phyloP scores from a whole-genome alignment of 202 grass and related monocot genomes.

The Digitaria exilis region DNA sequence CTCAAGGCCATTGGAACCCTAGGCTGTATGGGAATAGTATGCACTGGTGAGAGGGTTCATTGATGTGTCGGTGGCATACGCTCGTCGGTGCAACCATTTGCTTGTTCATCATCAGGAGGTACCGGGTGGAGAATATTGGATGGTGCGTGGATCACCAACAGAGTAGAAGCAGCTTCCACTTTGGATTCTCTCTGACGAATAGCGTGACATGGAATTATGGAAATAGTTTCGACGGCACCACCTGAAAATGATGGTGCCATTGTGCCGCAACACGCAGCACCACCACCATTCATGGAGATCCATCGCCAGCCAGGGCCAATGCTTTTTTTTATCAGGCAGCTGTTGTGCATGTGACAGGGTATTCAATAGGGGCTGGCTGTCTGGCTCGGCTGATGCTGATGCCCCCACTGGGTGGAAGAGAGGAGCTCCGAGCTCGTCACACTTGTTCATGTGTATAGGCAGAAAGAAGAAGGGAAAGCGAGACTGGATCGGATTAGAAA shows the following conservation, averaged over 20 bases:
- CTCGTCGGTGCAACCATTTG: neutral
- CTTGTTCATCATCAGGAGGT: neutral
- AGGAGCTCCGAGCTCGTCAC: slow-evolving; percentile 1
- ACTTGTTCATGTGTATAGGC: neutral
- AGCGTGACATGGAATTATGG: slow-evolving; percentile 8
- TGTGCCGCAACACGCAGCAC: neutral
- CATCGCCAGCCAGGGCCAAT: neutral
- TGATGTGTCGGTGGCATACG: neutral
- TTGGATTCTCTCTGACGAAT: slow-evolving; percentile 36
- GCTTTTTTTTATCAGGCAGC: neutral
- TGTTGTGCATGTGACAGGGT: slow-evolving; percentile 17
- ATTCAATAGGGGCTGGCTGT: slow-evolving; percentile 2
- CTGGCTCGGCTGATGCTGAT: slow-evolving; percentile 15
- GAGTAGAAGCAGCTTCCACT: neutral
- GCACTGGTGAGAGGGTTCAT: neutral
- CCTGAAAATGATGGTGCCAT: slow-evolving; percentile 24
- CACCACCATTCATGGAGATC: slow-evolving; percentile 7
- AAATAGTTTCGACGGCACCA: neutral
- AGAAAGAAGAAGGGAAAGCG: neutral
- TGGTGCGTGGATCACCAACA: slow-evolving; percentile 12
- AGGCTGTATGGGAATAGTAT: too few species aligned
- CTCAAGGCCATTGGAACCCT: too few species aligned
- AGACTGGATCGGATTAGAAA: neutral
- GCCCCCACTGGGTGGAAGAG: neutral
- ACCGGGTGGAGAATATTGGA: neutral